A percentile compares a stretch with the other conserved stretches of the same genome.
phyloP scores from a whole-genome alignment of 2,329 filamentous ascomycete species.

The Xylariales sp. region DNA sequence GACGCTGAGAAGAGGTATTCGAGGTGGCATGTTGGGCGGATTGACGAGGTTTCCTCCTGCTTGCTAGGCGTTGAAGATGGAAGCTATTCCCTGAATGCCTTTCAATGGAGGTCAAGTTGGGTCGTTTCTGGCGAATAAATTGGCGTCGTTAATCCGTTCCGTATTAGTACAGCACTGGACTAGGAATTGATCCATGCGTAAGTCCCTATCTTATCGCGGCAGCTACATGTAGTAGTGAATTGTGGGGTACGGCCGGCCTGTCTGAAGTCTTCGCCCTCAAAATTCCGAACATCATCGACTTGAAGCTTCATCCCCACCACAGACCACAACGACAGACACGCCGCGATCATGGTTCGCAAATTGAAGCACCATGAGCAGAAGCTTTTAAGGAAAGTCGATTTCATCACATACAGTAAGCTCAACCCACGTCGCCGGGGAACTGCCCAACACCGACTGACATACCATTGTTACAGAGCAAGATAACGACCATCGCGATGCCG shows the following conservation, averaged over 20 bases:
- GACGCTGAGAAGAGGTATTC: constrained; percentile 27
- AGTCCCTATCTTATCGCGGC: too few relatives aligned
- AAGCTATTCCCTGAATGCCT: constrained; percentile 9
- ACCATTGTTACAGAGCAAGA: too few relatives aligned
- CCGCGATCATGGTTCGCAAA: constrained; percentile 76
- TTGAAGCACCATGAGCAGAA: constrained; percentile 97
- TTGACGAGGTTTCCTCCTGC: constrained; percentile 10
- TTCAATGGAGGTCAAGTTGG: not conserved
- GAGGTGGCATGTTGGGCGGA: constrained; percentile 34
- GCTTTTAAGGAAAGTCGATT: constrained; percentile 88
- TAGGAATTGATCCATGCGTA: too few relatives aligned
- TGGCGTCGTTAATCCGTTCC: constrained; percentile 5
- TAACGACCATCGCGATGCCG: constrained; percentile 76
- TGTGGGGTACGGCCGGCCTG: too few relatives aligned
- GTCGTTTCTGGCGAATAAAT: constrained; percentile 7
- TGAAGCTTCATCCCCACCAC: not conserved
- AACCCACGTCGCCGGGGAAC: too few relatives aligned
- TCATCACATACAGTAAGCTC: constrained; percentile 93
- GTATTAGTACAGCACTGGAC: not conserved
- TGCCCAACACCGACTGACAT: too few relatives aligned
- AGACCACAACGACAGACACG: not conserved
- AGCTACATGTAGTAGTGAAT: too few relatives aligned
- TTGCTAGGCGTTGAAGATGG: constrained; percentile 4
- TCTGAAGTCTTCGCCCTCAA: too few relatives aligned
- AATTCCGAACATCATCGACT: too few relatives aligned